These are phyloP conservation scores for Diplocarpon rosae DNA, from an alignment of 2,329 filamentous ascomycete species.

Conservation along the genomic window DNA sequence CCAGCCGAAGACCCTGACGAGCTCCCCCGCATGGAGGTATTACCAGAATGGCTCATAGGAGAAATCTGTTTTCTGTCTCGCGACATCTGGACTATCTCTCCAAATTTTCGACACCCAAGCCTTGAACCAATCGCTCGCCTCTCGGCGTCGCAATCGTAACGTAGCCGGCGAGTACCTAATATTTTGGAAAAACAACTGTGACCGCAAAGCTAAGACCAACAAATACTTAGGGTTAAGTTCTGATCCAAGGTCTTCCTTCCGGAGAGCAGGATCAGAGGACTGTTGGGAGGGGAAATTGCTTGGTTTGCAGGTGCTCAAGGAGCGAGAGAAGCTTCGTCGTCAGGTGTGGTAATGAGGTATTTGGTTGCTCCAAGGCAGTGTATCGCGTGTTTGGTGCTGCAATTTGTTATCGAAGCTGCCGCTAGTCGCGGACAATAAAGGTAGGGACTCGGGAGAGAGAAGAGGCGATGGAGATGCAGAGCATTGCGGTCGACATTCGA, in stretches of 20 bases:
- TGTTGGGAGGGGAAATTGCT: conserved; percentile 69
- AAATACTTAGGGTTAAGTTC: conserved; percentile 94
- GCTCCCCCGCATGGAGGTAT: conserved; percentile 64
- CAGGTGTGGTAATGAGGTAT: conserved; percentile 14
- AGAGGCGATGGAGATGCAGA: conserved; percentile 4
- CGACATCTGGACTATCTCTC: conserved; percentile 47
- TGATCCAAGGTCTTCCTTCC: conserved; percentile 59
- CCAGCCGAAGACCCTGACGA: conserved; percentile 65
- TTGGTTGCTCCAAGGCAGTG: conserved; percentile 14
- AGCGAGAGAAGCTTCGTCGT: conserved; percentile 37
- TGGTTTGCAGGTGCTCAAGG: conserved; percentile 30
- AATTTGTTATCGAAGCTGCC: conserved; percentile 14
- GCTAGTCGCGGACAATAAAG: conserved; percentile 11
- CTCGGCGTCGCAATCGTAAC: conserved; percentile 25
- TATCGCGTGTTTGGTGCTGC: conserved; percentile 19
- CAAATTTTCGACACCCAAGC: conserved; percentile 36
- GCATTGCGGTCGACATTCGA: conserved; percentile 21
- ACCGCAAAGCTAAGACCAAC: conserved; percentile 69
- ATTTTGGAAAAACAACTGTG: conserved; percentile 56
- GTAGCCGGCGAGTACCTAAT: conserved; percentile 40
- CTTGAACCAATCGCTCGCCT: conserved; percentile 41
- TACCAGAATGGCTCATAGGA: conserved; percentile 67
- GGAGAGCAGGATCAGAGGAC: conserved; percentile 68
- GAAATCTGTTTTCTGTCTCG: conserved; percentile 40
- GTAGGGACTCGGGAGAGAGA: conserved; percentile 6